A percentile compares a stretch with the other conserved stretches of the same genome.
Evolutionary conservation across 495 filamentous ascomycete species (phyloP).

Genomic region (Pyrenopolyporus hunteri): DNA sequence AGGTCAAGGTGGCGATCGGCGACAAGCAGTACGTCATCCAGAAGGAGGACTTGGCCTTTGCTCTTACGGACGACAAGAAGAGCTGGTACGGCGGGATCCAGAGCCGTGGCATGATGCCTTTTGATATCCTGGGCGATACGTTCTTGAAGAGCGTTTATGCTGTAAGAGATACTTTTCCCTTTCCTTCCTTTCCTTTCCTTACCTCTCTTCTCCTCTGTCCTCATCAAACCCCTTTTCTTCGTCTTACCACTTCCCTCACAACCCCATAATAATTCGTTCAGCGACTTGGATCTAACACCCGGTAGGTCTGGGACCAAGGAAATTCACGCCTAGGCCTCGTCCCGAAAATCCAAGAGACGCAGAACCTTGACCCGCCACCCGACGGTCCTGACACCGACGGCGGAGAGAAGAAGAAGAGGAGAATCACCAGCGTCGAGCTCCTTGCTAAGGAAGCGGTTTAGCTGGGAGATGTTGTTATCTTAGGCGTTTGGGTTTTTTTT

Average conservation of each 20-base stretch:
- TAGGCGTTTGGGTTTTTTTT: constrained; percentile 3
- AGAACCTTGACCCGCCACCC: constrained; percentile 53
- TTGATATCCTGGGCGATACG: constrained; percentile 77
- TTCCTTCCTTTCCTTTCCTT: background rate
- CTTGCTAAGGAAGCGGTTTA: background rate
- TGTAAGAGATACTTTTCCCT: constrained; percentile 51
- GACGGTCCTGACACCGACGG: constrained; percentile 7
- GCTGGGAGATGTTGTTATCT: background rate
- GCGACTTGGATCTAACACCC: background rate
- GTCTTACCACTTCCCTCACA: too few species aligned
- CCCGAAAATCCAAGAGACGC: constrained; percentile 63
- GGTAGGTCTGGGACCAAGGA: constrained; percentile 77
- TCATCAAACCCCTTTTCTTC: too few species aligned
- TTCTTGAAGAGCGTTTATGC: constrained; percentile 80
- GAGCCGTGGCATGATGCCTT: constrained; percentile 66
- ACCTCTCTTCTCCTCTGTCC: background rate
- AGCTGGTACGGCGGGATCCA: constrained; percentile 79
- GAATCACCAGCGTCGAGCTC: constrained; percentile 21
- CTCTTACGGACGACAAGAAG: constrained; percentile 59
- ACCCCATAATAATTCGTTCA: background rate
- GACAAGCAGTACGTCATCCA: constrained; percentile 68
- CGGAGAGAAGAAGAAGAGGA: constrained; percentile 27
- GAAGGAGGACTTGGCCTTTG: constrained; percentile 74
- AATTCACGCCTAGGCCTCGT: constrained; percentile 73
- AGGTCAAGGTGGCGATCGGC: constrained; percentile 72